Percentiles rank a stretch among this genome's conserved stretches.
Evolutionary conservation across 805 yeast species (phyloP).

Genomic region (Lipomyces orientalis): DNA sequence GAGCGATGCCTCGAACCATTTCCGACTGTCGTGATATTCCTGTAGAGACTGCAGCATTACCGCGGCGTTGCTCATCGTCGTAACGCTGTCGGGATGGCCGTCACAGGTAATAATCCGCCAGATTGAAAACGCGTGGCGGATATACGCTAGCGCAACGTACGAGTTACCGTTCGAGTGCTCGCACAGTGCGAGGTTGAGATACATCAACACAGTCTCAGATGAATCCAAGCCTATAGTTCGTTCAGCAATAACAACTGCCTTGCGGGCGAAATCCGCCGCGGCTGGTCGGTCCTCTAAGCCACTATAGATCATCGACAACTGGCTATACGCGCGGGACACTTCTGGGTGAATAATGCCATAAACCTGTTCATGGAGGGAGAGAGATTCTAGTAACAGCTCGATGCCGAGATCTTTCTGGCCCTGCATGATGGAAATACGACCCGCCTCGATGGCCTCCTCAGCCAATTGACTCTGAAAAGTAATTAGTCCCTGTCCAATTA

Average conservation of each 20-base stretch:
- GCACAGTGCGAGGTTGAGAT: constrained; percentile 73
- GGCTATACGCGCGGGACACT: constrained; percentile 71
- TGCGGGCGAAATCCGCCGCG: constrained; percentile 69
- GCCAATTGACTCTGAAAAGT: constrained; percentile 65
- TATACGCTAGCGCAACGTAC: constrained; percentile 65
- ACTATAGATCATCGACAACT: constrained; percentile 68
- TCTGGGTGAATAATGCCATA: constrained; percentile 82
- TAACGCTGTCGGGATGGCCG: constrained; percentile 72
- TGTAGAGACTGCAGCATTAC: constrained; percentile 61
- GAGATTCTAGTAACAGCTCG: constrained; percentile 68
- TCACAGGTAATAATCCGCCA: constrained; percentile 66
- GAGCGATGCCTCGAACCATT: constrained; percentile 60
- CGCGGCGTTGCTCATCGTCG: constrained; percentile 66
- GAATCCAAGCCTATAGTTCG: constrained; percentile 83
- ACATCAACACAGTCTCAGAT: constrained; percentile 71
- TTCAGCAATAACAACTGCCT: constrained; percentile 75
- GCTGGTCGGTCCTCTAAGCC: constrained; percentile 57
- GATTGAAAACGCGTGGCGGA: constrained; percentile 62
- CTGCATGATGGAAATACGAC: constrained; percentile 41
- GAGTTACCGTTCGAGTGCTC: constrained; percentile 68
- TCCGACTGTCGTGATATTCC: constrained; percentile 55
- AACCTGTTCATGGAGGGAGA: constrained; percentile 77
- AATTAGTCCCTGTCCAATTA: background rate
- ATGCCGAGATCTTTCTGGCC: constrained; percentile 58
- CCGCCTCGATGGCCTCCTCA: constrained; percentile 64